phyloP scores from a whole-genome alignment of 2,329 filamentous ascomycete genomes.

The Calonectria pteridis region DNA sequence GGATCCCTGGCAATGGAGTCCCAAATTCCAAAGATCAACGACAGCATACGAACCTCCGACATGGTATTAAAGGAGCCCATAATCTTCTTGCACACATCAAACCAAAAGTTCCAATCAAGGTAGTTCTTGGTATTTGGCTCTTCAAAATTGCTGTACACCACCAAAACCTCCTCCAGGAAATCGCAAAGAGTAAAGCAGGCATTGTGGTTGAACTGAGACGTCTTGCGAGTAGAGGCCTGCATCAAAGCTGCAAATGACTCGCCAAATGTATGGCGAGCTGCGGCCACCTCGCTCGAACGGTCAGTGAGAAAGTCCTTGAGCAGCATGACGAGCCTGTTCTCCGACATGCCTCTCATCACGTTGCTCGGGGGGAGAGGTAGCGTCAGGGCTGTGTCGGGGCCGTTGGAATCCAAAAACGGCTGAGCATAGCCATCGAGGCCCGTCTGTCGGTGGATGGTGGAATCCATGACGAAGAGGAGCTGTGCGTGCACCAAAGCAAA shows the following conservation, averaged over 20 bases:
- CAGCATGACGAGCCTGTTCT: conserved; percentile 86
- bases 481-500: conserved; percentile 87
- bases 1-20: conserved; percentile 75
- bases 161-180: conserved; percentile 85
- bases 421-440: conserved; percentile 61
- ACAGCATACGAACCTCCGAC: conserved; percentile 87
- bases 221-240: conserved; percentile 79
- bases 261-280: conserved; percentile 77
- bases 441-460: conserved; percentile 83
- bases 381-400: conserved; percentile 75
- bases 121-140: conserved; percentile 59
- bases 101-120: conserved; percentile 87
- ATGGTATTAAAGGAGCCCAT: conserved; percentile 88
- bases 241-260: conserved; percentile 80
- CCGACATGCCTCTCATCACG: conserved; percentile 83
- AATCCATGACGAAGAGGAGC: conserved; percentile 82
- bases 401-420: conserved; percentile 59
- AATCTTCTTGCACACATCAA: conserved; percentile 83
- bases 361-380: conserved; percentile 75
- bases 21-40: conserved; percentile 87
- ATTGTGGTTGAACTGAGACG: conserved; percentile 83
- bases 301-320: conserved; percentile 82
- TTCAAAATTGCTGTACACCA: conserved; percentile 67
- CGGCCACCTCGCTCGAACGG: conserved; percentile 51
- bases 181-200: conserved; percentile 93